phyloP scores from a whole-genome alignment of 768 basidiomycete genomes.

The Amanita thiersii region DNA sequence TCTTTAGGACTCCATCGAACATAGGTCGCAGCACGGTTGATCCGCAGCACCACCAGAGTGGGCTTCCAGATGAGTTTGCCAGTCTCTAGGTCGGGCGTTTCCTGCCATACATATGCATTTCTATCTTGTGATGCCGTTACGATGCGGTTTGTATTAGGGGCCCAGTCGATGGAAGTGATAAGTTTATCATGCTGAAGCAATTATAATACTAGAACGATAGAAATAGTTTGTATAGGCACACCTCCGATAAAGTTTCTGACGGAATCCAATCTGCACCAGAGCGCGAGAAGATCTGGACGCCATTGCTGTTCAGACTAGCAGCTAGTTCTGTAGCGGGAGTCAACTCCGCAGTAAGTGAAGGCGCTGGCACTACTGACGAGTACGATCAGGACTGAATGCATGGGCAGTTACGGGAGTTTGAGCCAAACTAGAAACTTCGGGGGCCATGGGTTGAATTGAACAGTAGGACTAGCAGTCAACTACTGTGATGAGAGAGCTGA shows the following conservation, averaged over 20 bases:
- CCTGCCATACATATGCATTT: conserved; percentile 98
- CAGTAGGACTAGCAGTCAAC: conserved; percentile 86
- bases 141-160: conserved; percentile 91
- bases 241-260: conserved; percentile 81
- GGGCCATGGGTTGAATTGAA: conserved; percentile 33
- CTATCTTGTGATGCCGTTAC: conserved; percentile 99
- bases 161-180: conserved; percentile 99
- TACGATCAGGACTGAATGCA: conserved; percentile 84
- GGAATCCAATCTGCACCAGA: conserved; percentile 61
- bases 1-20: conserved; percentile 97
- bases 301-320: conserved; percentile 84
- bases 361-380: conserved; percentile 59
- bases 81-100: conserved; percentile 62
- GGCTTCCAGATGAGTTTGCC: conserved; percentile 85
- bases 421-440: conserved; percentile 72
- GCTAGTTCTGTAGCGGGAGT: conserved; percentile 61
- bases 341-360: neutral
- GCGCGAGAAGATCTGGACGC: conserved; percentile 72
- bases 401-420: conserved; percentile 83
- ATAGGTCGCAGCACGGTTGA: conserved; percentile 93
- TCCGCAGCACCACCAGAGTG: conserved; percentile 87
- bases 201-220: neutral
- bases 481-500: conserved; percentile 34
- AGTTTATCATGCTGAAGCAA: conserved; percentile 83
- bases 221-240: conserved; percentile 20